A percentile compares a stretch with the other conserved stretches of the same genome.
Conservation (phyloP, 768 basidiomycete genomes). For the Mycena capillaripes region DNA sequence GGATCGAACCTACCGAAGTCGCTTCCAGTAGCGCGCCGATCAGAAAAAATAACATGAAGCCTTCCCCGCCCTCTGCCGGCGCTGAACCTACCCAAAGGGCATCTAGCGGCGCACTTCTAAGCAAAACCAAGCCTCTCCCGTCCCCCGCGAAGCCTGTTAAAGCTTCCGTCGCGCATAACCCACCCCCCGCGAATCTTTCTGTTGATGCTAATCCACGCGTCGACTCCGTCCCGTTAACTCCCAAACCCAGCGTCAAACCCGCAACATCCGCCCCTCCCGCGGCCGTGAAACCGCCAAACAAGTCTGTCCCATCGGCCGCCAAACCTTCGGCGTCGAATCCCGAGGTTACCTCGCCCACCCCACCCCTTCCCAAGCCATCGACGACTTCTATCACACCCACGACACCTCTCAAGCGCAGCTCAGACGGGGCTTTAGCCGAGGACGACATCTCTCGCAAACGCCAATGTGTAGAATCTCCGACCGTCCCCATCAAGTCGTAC, state of each 20-base stretch:
- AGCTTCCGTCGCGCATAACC: neutral
- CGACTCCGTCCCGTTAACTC: too few relatives aligned
- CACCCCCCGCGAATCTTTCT: too few relatives aligned
- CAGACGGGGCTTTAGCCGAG: neutral
- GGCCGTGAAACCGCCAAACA: neutral
- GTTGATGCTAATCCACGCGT: too few relatives aligned
- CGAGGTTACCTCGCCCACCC: neutral
- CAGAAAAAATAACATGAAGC: too few relatives aligned
- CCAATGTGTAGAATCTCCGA: neutral
- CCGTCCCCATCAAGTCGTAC: neutral
- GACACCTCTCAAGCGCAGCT: neutral
- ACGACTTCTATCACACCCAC: neutral
- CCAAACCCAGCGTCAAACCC: neutral
- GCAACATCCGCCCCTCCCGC: neutral
- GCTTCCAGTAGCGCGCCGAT: too few relatives aligned
- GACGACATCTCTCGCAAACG: conserved; percentile 2
- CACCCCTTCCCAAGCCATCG: neutral
- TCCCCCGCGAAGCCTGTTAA: too few relatives aligned
- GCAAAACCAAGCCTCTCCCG: too few relatives aligned
- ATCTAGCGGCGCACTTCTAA: too few relatives aligned
- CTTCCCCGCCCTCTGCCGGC: too few relatives aligned
- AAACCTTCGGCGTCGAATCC: neutral
- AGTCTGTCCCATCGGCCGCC: neutral
- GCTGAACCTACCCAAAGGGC: too few relatives aligned
- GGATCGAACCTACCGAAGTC: too few relatives aligned